These are phyloP conservation scores for Colletotrichum ledebouriae DNA, from an alignment of 2,329 filamentous ascomycete genomes.

Conservation along the genomic window DNA sequence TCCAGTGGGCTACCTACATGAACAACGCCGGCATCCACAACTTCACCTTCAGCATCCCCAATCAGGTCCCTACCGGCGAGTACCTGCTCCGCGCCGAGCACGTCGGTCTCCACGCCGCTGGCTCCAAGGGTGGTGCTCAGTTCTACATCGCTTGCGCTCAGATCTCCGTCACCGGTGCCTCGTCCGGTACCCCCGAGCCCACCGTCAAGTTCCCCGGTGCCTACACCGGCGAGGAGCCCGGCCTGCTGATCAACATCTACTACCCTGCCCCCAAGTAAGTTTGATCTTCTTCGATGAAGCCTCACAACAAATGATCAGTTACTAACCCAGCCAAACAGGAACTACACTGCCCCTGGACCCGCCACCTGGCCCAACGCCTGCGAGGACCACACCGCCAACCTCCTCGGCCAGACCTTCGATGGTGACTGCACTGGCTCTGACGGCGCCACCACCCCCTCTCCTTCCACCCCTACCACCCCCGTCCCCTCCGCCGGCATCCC, in stretches of 20 bases:
- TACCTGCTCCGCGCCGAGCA: constrained; percentile 56
- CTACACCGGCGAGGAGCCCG: constrained; percentile 51
- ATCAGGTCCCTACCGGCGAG: constrained; percentile 52
- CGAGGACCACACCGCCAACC: constrained; percentile 55
- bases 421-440: constrained; percentile 52
- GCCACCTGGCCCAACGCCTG: constrained; percentile 52
- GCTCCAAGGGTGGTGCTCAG: constrained; percentile 51
- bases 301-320: no score
- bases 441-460: constrained; percentile 37
- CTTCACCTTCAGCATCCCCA: constrained; percentile 57
- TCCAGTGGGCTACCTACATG: constrained; percentile 51
- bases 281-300: no score
- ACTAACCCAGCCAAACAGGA: constrained; percentile 7
- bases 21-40: constrained; percentile 50
- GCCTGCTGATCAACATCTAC: constrained; percentile 53
- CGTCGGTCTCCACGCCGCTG: constrained; percentile 52
- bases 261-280: constrained; percentile 49
- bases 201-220: constrained; percentile 51
- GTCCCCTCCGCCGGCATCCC: constrained; percentile 41
- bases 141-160: constrained; percentile 56
- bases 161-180: constrained; percentile 51
- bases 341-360: constrained; percentile 52
- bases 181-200: constrained; percentile 49
- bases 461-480: constrained; percentile 17
- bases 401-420: constrained; percentile 49